Evolutionary conservation across 495 filamentous ascomycete species (phyloP).

Genomic region (Penicillium nucicola): DNA sequence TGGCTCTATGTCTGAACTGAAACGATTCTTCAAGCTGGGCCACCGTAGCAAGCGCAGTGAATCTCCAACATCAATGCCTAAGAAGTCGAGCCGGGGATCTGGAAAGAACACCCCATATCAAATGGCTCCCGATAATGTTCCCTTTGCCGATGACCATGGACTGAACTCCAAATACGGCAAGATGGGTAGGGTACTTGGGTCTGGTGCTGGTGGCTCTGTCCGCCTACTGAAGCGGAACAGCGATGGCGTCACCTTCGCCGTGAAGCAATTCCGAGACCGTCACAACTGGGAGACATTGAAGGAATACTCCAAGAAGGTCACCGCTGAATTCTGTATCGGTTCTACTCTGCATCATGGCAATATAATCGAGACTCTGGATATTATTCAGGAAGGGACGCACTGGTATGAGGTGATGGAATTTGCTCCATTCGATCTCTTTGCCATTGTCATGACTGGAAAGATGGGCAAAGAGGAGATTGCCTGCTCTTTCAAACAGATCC

Average conservation of each 20-base stretch:
- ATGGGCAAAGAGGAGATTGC: conserved; percentile 90
- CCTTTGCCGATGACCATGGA: conserved; percentile 93
- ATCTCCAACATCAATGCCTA: conserved; percentile 51
- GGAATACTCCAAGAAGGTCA: conserved; percentile 98
- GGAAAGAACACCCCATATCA: conserved; percentile 57
- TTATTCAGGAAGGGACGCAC: conserved; percentile 87
- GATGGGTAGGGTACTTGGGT: conserved; percentile 87
- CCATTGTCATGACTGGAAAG: conserved; percentile 98
- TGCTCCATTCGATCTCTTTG: conserved; percentile 95
- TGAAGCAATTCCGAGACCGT: conserved; percentile 92
- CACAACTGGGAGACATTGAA: conserved; percentile 91
- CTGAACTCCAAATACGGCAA: conserved; percentile 91
- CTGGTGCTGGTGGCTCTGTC: conserved; percentile 93
- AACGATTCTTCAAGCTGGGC: conserved; percentile 82
- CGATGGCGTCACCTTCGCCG: conserved; percentile 90
- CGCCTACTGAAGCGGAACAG: conserved; percentile 88
- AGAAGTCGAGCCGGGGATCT: conserved; percentile 42
- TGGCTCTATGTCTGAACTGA: conserved; percentile 90
- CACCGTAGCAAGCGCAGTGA: conserved; percentile 63
- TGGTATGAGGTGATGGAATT: conserved; percentile 99
- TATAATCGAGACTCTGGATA: conserved; percentile 96
- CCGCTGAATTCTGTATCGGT: conserved; percentile 98
- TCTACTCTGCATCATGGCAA: conserved; percentile 97
- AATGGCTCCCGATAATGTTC: conserved; percentile 61
- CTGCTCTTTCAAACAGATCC: conserved; percentile 90